Conservation (phyloP, 805 yeast genomes). For the Lipomyces orientalis region DNA sequence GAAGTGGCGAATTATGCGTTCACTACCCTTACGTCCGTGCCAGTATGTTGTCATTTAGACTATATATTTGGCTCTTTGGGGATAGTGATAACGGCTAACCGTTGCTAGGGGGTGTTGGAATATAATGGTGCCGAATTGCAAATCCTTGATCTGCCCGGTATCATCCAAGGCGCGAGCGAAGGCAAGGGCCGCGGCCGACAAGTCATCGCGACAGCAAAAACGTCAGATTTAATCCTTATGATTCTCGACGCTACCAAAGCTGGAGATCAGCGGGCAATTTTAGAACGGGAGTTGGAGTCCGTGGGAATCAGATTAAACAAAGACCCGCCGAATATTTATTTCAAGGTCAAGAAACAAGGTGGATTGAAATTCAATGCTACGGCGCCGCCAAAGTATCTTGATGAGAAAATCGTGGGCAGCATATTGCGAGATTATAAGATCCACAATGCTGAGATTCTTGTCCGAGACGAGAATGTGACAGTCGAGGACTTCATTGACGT, state of each 20-base stretch:
- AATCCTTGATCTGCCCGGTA: slow-evolving; percentile 97
- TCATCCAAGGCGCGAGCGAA: slow-evolving; percentile 93
- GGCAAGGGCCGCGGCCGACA: slow-evolving; percentile 98
- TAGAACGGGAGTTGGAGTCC: slow-evolving; percentile 88
- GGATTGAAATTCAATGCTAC: slow-evolving; percentile 85
- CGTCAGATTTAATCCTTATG: slow-evolving; percentile 91
- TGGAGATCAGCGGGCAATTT: slow-evolving; percentile 80
- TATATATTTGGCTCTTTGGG: neutral
- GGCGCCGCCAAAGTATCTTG: slow-evolving; percentile 79
- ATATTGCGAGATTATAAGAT: slow-evolving; percentile 68
- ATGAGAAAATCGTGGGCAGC: slow-evolving; percentile 77
- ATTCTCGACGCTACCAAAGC: slow-evolving; percentile 95
- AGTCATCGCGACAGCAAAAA: slow-evolving; percentile 91
- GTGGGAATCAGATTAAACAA: slow-evolving; percentile 92
- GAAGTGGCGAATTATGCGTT: slow-evolving; percentile 95
- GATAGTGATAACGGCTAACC: neutral
- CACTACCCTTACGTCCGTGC: slow-evolving; percentile 95
- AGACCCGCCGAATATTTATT: slow-evolving; percentile 76
- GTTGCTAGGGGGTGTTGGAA: slow-evolving; percentile 71
- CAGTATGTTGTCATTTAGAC: slow-evolving; percentile 45
- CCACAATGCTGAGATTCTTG: slow-evolving; percentile 90
- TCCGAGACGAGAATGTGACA: slow-evolving; percentile 86
- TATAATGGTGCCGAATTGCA: slow-evolving; percentile 97
- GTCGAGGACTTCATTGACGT: slow-evolving; percentile 93
- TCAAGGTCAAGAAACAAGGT: slow-evolving; percentile 83